Evolutionary conservation across 2,329 filamentous ascomycete genomes (phyloP), one percentile per base, ranked within the genome.

Genomic region (Curvularia spicifera): DNA sequence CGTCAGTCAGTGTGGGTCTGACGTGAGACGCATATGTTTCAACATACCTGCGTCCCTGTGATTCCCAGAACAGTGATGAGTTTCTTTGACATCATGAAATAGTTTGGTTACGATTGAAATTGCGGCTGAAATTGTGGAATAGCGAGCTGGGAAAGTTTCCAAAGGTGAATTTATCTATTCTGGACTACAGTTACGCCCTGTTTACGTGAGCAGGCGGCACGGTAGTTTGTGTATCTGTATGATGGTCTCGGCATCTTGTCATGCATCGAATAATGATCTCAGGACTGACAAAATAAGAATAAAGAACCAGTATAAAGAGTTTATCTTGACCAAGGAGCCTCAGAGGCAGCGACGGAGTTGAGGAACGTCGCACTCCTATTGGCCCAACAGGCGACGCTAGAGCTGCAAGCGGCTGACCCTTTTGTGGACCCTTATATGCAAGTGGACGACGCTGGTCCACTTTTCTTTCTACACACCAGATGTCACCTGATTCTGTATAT

Each of bases 51-150:
- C 12, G 60, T 64, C 4, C 63, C 63, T 6, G 65, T 70, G 37
- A 61, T 57, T 10, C 61, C 64, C 5, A 65, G 52, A 44, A 70
- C 53, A 8, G 58, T 61, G 40, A 70, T 66, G 44, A 54, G 66
- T 29, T 65, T 69, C 12, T 55, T 43, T 1, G 45, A 18, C 52
- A 55, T 55, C 18, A 24, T 48, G 10, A 3, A 7, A 18, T 22
- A 12, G n/a, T 13, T 13, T 40, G 24, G 15, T 33, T 29, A 13
- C 28, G 3, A 28, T 7, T 18, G 44, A 12, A 12, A 20, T 9
- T 18, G 9, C 6, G n/a, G 4, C n/a, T 33, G 28, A 24, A 6
- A 2, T 24, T 8, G 24, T 33, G 12, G 8, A 29, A 4, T 40
- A 3, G 33, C 9, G 24, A 24, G 8, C 24, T 43, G 40, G 26